Percentiles rank a stretch among this genome's conserved stretches.
These are phyloP conservation scores for Colletotrichum australisinense DNA, from an alignment of 2,329 filamentous ascomycete genomes.

Conservation along the genomic window DNA sequence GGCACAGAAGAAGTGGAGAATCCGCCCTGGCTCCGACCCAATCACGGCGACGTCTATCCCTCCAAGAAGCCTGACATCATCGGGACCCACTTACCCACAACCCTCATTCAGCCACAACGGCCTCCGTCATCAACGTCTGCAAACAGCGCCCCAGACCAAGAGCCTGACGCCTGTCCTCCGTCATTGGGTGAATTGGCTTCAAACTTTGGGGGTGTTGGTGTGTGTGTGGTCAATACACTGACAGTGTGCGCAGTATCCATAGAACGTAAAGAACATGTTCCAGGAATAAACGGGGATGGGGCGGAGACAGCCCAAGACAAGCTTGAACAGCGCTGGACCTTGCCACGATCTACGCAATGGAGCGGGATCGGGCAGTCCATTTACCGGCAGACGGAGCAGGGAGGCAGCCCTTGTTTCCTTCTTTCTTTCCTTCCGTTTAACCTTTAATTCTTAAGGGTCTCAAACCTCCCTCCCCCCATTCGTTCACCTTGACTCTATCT, in stretches of 20 bases:
- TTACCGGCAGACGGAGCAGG: slow-evolving; percentile 3
- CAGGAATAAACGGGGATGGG: neutral
- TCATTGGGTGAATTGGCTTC: neutral
- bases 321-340: neutral
- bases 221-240: neutral
- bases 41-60: slow-evolving; percentile 7
- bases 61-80: slow-evolving; percentile 32
- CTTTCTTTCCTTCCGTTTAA: neutral
- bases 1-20: neutral
- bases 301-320: neutral
- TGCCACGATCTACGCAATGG: slow-evolving; percentile 30
- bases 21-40: slow-evolving; percentile 3
- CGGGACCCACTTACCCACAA: neutral
- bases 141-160: slow-evolving; percentile 31
- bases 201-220: neutral
- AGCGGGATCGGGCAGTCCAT: slow-evolving; percentile 24
- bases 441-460: slow-evolving; percentile 19
- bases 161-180: slow-evolving; percentile 16
- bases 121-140: slow-evolving; percentile 28
- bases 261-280: neutral
- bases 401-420: slow-evolving; percentile 1
- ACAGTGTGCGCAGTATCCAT: neutral
- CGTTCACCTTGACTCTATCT: neutral
- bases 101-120: slow-evolving; percentile 29
- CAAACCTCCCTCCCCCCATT: neutral